These are phyloP conservation scores for Amanita brunnescens DNA, from an alignment of 768 basidiomycete species.

Conservation along the genomic window DNA sequence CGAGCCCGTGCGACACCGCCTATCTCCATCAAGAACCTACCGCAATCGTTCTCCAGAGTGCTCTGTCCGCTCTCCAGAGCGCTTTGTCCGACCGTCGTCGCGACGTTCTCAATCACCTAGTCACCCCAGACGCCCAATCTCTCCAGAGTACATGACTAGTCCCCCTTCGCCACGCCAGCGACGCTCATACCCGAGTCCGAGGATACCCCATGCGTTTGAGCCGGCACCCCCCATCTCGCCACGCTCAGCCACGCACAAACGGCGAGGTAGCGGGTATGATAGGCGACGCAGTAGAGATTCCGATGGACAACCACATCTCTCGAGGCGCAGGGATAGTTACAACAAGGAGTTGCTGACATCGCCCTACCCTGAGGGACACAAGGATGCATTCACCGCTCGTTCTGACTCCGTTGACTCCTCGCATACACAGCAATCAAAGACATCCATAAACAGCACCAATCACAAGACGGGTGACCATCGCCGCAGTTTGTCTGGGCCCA, in stretches of 20 bases:
- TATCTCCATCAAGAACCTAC: slow-evolving; percentile 4
- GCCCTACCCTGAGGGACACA: neutral
- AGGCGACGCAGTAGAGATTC: neutral
- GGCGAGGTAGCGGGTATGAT: neutral
- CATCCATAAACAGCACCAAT: neutral
- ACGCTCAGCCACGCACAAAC: neutral
- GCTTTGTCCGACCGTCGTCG: neutral
- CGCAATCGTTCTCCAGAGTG: slow-evolving; percentile 2
- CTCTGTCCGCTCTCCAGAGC: too few relatives aligned
- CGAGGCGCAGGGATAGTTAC: neutral
- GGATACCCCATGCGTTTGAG: neutral
- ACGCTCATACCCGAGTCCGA: neutral
- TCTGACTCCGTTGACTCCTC: neutral
- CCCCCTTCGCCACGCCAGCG: neutral
- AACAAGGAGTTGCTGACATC: neutral
- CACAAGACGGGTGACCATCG: too few relatives aligned
- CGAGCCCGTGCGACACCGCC: neutral
- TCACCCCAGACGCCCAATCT: neutral
- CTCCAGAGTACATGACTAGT: neutral
- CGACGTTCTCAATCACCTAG: neutral
- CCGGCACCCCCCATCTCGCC: neutral
- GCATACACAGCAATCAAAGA: neutral
- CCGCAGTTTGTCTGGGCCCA: neutral
- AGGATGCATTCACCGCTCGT: neutral
- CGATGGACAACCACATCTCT: neutral